A percentile compares a stretch with the other conserved stretches of the same genome.
These are phyloP conservation scores for Prunus mira DNA, from an alignment of 306 rosid species.

Conservation along the genomic window DNA sequence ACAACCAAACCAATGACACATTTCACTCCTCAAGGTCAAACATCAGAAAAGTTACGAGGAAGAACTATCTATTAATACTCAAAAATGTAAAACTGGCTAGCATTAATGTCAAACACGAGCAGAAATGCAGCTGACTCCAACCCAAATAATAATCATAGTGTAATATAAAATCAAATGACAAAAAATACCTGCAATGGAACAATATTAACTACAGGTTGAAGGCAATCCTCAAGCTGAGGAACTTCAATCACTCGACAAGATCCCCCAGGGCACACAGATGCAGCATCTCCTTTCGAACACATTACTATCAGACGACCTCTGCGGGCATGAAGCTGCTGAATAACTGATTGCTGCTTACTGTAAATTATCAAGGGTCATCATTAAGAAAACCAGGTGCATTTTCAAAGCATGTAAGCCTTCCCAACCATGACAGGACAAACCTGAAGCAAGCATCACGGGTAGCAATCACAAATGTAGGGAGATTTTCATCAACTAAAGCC, in stretches of 20 bases:
- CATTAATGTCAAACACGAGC: background rate
- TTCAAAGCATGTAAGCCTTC: constrained; percentile 15
- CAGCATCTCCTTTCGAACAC: constrained; percentile 89
- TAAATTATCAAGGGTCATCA: constrained; percentile 25
- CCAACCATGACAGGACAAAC: constrained; percentile 39
- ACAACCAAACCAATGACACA: background rate
- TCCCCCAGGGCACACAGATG: constrained; percentile 57
- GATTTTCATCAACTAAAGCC: constrained; percentile 95
- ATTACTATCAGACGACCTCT: constrained; percentile 87
- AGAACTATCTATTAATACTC: background rate
- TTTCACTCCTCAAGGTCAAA: background rate
- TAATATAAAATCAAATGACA: background rate
- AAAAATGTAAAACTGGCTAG: background rate
- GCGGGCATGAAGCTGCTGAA: constrained; percentile 98
- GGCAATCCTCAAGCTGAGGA: constrained; percentile 91
- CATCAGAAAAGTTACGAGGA: background rate
- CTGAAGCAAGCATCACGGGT: constrained; percentile 96
- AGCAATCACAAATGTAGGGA: constrained; percentile 83
- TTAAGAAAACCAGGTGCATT: constrained; percentile 20
- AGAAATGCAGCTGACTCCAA: background rate
- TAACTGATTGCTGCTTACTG: constrained; percentile 99
- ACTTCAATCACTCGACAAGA: constrained; percentile 83
- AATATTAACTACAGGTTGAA: constrained; percentile 91
- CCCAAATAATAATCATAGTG: background rate
- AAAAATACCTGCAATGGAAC: constrained; percentile 80